Evolutionary conservation across 805 yeast genomes (phyloP), one percentile per base, ranked within the genome.

Genomic region (Yamadazyma kitorensis): DNA sequence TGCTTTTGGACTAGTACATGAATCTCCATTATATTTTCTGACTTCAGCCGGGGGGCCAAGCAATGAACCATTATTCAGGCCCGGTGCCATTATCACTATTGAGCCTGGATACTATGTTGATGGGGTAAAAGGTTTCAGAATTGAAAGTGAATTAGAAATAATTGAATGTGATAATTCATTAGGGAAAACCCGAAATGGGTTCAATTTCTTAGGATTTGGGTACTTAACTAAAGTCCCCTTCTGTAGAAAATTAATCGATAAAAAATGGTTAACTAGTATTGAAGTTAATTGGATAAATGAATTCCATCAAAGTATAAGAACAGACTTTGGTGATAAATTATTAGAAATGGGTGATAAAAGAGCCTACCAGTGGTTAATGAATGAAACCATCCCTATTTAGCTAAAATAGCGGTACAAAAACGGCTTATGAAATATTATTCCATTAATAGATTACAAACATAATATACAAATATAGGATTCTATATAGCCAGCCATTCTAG

Each of bases 81-180:
- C 54, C 17, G 97, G 97, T 4, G 86, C 82, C 47, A 72, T 89
- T 16, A 63, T 87, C 25, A 82, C 94, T 32, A 89, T 89, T 60
- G 98, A 93, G 58, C 98, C 98, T 0, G 98, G 98, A 0, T 91
- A 69, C 56, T 93, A 93, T 57, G 78, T 82, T 43, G 95, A 86
- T 48, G 91, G 89, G n/a, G 78, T 81, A 41, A 88, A 75, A 56
- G 98, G 98, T 8, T 75, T 91, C 41, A 72, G 98, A 45, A 77
- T 93, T 36, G 98, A 93, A 59, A 84, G 87, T 54, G 89, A 88
- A 47, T 56, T 93, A 27, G 68, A 81, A 30, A 69, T 76, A 24
- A 77, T 80, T 13, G 71, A 71, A 44, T 44, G 57, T 33, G 54
- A 47, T 19, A 27, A 62, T 60, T 25, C 74, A 63, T 9, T 62